Evolutionary conservation across 192 early-diverging fungal genomes (phyloP).

Genomic region (Entophlyctis luteolus): DNA sequence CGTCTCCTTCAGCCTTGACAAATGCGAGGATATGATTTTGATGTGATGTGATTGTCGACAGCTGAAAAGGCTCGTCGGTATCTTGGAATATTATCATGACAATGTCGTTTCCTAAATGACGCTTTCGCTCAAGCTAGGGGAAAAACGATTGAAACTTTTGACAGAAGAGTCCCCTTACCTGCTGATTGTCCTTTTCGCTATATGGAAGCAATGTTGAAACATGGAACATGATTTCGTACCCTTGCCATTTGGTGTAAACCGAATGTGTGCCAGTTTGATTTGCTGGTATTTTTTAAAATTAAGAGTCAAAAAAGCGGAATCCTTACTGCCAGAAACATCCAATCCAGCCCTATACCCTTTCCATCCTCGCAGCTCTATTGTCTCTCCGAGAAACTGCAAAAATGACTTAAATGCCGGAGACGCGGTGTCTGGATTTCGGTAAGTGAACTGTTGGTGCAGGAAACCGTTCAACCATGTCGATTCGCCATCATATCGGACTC

Average conservation of each 20-base stretch:
- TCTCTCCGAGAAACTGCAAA: slow-evolving; percentile 65
- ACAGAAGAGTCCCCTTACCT: slow-evolving; percentile 29
- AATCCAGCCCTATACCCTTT: slow-evolving; percentile 72
- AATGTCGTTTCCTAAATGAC: slow-evolving; percentile 73
- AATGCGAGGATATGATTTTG: slow-evolving; percentile 58
- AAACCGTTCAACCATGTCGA: slow-evolving; percentile 47
- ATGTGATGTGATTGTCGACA: slow-evolving; percentile 47
- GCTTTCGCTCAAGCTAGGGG: slow-evolving; percentile 57
- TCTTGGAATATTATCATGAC: slow-evolving; percentile 58
- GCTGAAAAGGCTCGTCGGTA: slow-evolving; percentile 39
- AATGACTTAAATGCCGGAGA: slow-evolving; percentile 61
- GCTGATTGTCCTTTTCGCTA: slow-evolving; percentile 62
- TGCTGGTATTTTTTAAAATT: slow-evolving; percentile 28
- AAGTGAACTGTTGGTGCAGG: too few species aligned
- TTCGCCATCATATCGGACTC: slow-evolving; percentile 80
- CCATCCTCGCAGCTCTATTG: slow-evolving; percentile 69
- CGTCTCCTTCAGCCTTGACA: slow-evolving; percentile 47
- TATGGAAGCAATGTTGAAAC: slow-evolving; percentile 71
- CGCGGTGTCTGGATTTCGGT: slow-evolving; percentile 24
- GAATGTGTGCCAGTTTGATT: slow-evolving; percentile 68
- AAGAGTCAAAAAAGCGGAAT: too few species aligned
- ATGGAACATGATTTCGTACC: slow-evolving; percentile 76
- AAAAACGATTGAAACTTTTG: background rate
- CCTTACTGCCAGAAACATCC: slow-evolving; percentile 61
- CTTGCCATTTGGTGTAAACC: slow-evolving; percentile 70